Percentiles rank a stretch among this genome's conserved stretches.
Evolutionary conservation across 768 basidiomycete species (phyloP).

Genomic region (Mycena crocata): DNA sequence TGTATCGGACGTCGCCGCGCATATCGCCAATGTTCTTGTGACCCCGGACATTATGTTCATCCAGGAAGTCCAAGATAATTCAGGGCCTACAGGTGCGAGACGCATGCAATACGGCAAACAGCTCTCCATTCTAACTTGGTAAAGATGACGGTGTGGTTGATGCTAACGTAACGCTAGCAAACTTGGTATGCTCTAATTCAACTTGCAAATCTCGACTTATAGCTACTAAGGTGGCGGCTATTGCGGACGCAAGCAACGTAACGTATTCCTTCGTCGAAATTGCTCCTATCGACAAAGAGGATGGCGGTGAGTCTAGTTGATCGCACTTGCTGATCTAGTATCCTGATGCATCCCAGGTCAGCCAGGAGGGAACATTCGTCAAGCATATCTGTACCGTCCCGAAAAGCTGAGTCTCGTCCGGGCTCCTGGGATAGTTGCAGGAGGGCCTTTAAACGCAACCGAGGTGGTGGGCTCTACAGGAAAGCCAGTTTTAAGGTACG

Average conservation of each 20-base stretch:
- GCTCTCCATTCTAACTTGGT: no score
- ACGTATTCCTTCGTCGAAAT: slow-evolving; percentile 63
- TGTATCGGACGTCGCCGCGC: slow-evolving; percentile 60
- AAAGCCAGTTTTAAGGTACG: slow-evolving; percentile 56
- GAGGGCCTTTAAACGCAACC: slow-evolving; percentile 60
- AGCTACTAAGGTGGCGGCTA: no score
- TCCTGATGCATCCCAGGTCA: slow-evolving; percentile 38
- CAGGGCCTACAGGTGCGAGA: slow-evolving; percentile 53
- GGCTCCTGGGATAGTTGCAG: slow-evolving; percentile 53
- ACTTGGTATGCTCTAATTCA: no score
- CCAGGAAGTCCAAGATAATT: slow-evolving; percentile 75
- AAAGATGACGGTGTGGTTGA: slow-evolving; percentile 65
- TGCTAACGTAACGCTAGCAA: slow-evolving; percentile 64
- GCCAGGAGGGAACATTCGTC: slow-evolving; percentile 73
- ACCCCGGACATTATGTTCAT: slow-evolving; percentile 71
- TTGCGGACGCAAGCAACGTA: slow-evolving; percentile 55
- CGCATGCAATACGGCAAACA: no score
- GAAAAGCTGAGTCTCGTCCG: slow-evolving; percentile 59
- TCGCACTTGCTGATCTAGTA: background rate
- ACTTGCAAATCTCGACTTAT: no score
- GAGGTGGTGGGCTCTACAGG: slow-evolving; percentile 47
- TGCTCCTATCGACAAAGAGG: slow-evolving; percentile 62
- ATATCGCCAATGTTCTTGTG: slow-evolving; percentile 61
- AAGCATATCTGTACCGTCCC: slow-evolving; percentile 67
- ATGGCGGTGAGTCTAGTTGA: slow-evolving; percentile 52